Conservation (phyloP, 306 rosid species). For the Oemleria cerasiformis region DNA sequence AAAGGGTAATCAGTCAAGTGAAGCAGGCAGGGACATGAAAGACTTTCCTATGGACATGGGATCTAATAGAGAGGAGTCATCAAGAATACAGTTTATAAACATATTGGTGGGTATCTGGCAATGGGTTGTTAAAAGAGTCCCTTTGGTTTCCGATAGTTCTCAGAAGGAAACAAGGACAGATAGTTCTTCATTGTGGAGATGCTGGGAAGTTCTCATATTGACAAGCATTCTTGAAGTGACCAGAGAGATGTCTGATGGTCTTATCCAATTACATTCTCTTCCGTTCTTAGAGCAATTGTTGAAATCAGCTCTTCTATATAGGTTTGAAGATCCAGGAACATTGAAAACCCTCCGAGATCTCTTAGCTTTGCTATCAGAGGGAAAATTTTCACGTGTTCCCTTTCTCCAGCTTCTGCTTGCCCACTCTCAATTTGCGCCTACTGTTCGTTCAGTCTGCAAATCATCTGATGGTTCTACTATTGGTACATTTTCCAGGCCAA, state of each 20-base stretch:
- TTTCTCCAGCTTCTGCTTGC: slow-evolving; percentile 72
- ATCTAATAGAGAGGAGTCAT: slow-evolving; percentile 34
- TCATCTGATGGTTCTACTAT: slow-evolving; percentile 34
- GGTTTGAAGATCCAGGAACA: slow-evolving; percentile 69
- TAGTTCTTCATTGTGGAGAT: slow-evolving; percentile 44
- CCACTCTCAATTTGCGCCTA: slow-evolving; percentile 83
- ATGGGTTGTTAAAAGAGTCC: slow-evolving; percentile 47
- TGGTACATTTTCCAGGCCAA: slow-evolving; percentile 64
- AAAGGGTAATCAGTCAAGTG: slow-evolving; percentile 26
- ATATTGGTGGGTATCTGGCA: slow-evolving; percentile 72
- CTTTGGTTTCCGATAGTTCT: slow-evolving; percentile 42
- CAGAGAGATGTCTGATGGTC: slow-evolving; percentile 44
- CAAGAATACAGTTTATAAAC: slow-evolving; percentile 45
- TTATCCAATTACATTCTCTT: slow-evolving; percentile 49
- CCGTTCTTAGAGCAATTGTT: slow-evolving; percentile 67
- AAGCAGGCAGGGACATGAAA: slow-evolving; percentile 33
- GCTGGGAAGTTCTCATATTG: slow-evolving; percentile 60
- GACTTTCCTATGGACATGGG: slow-evolving; percentile 33
- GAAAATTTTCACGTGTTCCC: slow-evolving; percentile 48
- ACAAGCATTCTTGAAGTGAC: slow-evolving; percentile 52
- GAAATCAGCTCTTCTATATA: slow-evolving; percentile 62
- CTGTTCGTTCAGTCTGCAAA: slow-evolving; percentile 44
- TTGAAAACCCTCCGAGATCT: slow-evolving; percentile 54
- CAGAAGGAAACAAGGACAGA: slow-evolving; percentile 33
- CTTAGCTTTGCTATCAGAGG: slow-evolving; percentile 46